Base-by-base conservation (phyloP, 345 rosid species). In the Heritiera fomes region DNA sequence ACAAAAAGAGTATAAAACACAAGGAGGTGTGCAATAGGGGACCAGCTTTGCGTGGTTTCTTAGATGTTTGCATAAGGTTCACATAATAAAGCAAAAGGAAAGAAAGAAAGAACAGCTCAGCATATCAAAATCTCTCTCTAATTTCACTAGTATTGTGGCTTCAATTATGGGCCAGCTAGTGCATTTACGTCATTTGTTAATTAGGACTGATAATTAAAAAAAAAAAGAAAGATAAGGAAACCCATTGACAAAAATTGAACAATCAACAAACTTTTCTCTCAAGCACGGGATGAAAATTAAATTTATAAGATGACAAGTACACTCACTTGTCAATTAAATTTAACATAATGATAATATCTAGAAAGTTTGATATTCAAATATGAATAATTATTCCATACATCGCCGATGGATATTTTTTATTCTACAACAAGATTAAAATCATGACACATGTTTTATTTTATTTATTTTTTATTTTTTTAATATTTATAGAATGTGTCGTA, bases 31-130 rank as follows among this genome's bases (percentile, higher is more conserved):
- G 55, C 15, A 15, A 23, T 45, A 56, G 78, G 78, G 78, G 78
- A 75, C 78, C 78, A 75, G 15, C 9, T 75, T 60, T 75, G 78
- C 70, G 61, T 75, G 68, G 40, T 67, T 23, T 8, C 52, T 8
- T 73, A 38, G 14, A 55, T 72, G 76, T 41, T 52, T 74, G 38
- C 63, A 34, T 53, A 38, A 60, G 58, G 56, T 75, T 75, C 78
- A 46, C 78, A 60, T 43, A 45, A 75, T 20, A 75, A 75, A 61
- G 45, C 38, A 75, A 75, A 61, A 60, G 15, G 34, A 75, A 61
- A 28, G 41, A 47, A 23, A 55, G 9, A 18, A 55, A n/a, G 4
- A 7, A 6, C 30, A 58, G 50, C 75, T 71, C 75, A 15, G 17
- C 75, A 60, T 15, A 49, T 49, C 59, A 17, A 40, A 38, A 65